A percentile compares a stretch with the other conserved stretches of the same genome.
Conservation (phyloP, 805 yeast genomes). For the Ascoidea tarda region DNA sequence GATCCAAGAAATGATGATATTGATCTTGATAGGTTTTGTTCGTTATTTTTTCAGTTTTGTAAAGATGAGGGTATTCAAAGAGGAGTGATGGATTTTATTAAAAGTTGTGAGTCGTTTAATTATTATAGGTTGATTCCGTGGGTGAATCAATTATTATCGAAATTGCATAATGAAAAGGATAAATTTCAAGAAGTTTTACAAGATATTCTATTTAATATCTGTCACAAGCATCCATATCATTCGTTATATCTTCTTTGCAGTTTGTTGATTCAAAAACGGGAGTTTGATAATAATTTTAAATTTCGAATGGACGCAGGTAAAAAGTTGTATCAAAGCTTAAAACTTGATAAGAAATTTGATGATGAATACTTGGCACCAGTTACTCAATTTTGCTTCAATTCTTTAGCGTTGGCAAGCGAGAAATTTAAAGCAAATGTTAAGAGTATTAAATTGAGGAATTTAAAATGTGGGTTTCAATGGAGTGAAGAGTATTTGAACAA, state of each 20-base stretch:
- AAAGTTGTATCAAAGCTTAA: slow-evolving; percentile 27
- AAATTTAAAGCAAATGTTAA: slow-evolving; percentile 9
- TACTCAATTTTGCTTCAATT: slow-evolving; percentile 33
- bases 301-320: slow-evolving; percentile 41
- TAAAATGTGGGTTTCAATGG: slow-evolving; percentile 47
- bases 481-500: slow-evolving; percentile 24
- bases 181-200: slow-evolving; percentile 44
- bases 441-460: slow-evolving; percentile 19
- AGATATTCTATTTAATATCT: slow-evolving; percentile 29
- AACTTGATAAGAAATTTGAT: slow-evolving; percentile 14
- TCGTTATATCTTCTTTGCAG: slow-evolving; percentile 50
- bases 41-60: slow-evolving; percentile 66
- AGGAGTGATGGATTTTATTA: slow-evolving; percentile 23
- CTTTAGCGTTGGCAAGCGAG: slow-evolving; percentile 23
- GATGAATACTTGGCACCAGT: slow-evolving; percentile 26
- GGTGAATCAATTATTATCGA: slow-evolving; percentile 70
- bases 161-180: slow-evolving; percentile 34
- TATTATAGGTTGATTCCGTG: slow-evolving; percentile 57
- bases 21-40: slow-evolving; percentile 63
- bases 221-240: slow-evolving; percentile 57
- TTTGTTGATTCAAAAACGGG: slow-evolving; percentile 28
- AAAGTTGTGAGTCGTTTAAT: slow-evolving; percentile 19
- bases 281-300: slow-evolving; percentile 22
- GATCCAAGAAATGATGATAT: slow-evolving; percentile 27
- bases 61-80: slow-evolving; percentile 28